These are phyloP conservation scores for Solanum aculeatissimum DNA, from an alignment of 305 asterid species.

Conservation along the genomic window DNA sequence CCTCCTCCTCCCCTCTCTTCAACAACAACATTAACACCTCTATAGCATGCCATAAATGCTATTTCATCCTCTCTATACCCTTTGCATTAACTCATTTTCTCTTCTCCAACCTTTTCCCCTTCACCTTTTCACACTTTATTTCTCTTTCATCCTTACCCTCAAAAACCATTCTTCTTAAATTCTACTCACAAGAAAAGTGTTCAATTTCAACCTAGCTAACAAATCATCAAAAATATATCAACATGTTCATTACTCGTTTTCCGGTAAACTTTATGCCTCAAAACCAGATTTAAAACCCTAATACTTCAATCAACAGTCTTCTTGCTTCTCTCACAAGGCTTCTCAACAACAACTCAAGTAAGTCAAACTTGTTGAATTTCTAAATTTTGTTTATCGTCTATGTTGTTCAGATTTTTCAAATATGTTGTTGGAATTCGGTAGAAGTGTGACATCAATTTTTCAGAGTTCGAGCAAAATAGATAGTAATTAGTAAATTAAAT, in stretches of 20 bases:
- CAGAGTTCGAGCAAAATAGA: background rate
- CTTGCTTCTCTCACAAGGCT: background rate
- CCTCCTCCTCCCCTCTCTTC: background rate
- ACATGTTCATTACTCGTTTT: background rate
- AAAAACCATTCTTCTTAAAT: slow-evolving; percentile 51
- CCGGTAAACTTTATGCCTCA: no score
- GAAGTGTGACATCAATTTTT: background rate
- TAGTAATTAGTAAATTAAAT: background rate
- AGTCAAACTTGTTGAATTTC: background rate
- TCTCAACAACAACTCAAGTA: background rate
- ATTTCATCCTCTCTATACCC: slow-evolving; percentile 68
- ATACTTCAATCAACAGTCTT: slow-evolving; percentile 4
- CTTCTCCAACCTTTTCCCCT: background rate
- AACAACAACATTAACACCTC: slow-evolving; percentile 24
- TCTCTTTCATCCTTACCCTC: slow-evolving; percentile 19
- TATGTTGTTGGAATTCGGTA: background rate
- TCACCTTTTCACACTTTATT: background rate
- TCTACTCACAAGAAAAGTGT: slow-evolving; percentile 72
- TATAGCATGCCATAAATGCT: slow-evolving; percentile 69
- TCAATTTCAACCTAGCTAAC: slow-evolving; percentile 3
- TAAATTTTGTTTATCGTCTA: background rate
- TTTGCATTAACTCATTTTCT: slow-evolving; percentile 76
- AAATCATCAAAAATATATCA: background rate
- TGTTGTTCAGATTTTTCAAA: background rate
- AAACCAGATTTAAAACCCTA: slow-evolving; percentile 53